phyloP scores from a whole-genome alignment of 2,329 filamentous ascomycete species.

The Ophiocordyceps camponoti-saundersi region DNA sequence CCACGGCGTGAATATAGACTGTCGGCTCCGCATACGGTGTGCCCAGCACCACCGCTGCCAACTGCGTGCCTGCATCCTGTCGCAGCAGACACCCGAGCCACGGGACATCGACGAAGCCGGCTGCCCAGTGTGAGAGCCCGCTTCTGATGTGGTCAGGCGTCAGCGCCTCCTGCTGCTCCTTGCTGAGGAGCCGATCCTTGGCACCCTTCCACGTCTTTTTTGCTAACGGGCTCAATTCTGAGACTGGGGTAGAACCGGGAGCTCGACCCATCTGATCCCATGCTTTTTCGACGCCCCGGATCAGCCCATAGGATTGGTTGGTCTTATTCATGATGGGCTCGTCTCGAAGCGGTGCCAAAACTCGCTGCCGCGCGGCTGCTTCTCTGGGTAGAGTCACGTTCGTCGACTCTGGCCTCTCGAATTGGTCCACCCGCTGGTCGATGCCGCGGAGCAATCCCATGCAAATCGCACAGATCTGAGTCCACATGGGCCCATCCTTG shows the following conservation, averaged over 20 bases:
- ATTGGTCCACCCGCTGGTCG: conserved; percentile 47
- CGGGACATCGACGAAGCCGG: conserved; percentile 26
- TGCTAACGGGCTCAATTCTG: conserved; percentile 31
- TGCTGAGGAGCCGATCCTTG: conserved; percentile 28
- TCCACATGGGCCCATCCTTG: conserved; percentile 63
- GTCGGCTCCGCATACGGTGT: conserved; percentile 53
- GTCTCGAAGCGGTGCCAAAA: conserved; percentile 23
- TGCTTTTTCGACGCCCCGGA: conserved; percentile 26
- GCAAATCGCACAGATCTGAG: conserved; percentile 56
- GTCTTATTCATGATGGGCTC: conserved; percentile 27
- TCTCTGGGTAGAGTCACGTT: conserved; percentile 14
- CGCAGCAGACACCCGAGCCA: conserved; percentile 53
- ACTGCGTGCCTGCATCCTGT: conserved; percentile 47
- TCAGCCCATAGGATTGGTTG: conserved; percentile 18
- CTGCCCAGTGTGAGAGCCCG: conserved; percentile 28
- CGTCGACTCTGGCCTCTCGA: conserved; percentile 26
- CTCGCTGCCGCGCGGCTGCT: conserved; percentile 15
- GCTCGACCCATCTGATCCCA: conserved; percentile 25
- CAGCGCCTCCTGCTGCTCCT: conserved; percentile 36
- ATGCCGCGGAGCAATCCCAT: conserved; percentile 53
- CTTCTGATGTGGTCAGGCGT: conserved; percentile 30
- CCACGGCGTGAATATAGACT: conserved; percentile 54
- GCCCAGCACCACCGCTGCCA: conserved; percentile 54
- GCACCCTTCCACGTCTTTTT: conserved; percentile 30
- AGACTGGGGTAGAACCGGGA: conserved; percentile 29